Evolutionary conservation across 2,329 filamentous ascomycete genomes (phyloP).

Genomic region (Dendrostoma leiphaemia): DNA sequence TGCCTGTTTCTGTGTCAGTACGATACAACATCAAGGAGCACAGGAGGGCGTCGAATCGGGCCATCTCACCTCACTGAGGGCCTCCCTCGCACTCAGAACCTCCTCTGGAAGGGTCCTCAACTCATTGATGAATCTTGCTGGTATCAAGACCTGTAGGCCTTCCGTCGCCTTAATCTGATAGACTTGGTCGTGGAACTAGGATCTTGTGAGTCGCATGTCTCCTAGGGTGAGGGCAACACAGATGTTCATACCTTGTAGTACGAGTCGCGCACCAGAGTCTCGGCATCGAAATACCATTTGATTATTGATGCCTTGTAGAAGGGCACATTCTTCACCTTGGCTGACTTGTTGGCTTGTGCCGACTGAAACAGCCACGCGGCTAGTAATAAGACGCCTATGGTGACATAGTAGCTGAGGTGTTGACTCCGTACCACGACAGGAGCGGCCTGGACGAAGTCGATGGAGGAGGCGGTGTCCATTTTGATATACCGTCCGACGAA

Average conservation of each 20-base stretch:
- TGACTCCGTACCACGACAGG: conserved; percentile 28
- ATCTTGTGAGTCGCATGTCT: no score
- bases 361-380: conserved; percentile 37
- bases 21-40: background rate
- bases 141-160: conserved; percentile 46
- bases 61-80: conserved; percentile 42
- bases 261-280: conserved; percentile 45
- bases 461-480: conserved; percentile 22
- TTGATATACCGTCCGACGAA: conserved; percentile 21
- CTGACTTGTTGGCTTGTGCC: conserved; percentile 27
- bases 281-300: conserved; percentile 51
- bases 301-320: conserved; percentile 47
- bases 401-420: conserved; percentile 40
- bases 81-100: conserved; percentile 45
- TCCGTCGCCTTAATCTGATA: conserved; percentile 53
- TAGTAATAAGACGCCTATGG: conserved; percentile 34
- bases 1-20: conserved; percentile 32
- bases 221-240: no score
- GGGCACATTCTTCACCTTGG: conserved; percentile 35
- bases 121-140: conserved; percentile 42
- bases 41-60: background rate
- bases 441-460: conserved; percentile 25
- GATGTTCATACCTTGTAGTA: conserved; percentile 41
- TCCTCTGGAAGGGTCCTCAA: conserved; percentile 48
- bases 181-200: conserved; percentile 47